A percentile compares a stretch with the other conserved stretches of the same genome.
These are phyloP conservation scores for Bromus sterilis DNA, from an alignment of 176 grass and related monocot genomes.

Conservation along the genomic window DNA sequence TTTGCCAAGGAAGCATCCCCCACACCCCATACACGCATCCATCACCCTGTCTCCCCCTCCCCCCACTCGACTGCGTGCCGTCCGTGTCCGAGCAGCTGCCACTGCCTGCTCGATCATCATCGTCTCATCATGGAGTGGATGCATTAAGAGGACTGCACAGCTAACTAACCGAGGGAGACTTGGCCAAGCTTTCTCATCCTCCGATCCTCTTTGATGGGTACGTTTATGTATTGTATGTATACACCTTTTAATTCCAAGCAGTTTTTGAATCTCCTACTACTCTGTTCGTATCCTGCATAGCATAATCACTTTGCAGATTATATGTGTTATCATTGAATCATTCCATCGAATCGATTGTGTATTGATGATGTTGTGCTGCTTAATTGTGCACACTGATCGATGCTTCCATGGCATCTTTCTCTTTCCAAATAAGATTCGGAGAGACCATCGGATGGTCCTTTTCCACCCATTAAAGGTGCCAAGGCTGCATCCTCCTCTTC, in stretches of 20 bases:
- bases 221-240: not conserved
- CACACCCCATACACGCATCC: not conserved
- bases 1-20: not conserved
- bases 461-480: not conserved
- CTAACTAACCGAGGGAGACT: not conserved
- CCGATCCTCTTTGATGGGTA: conserved; percentile 27
- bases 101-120: not conserved
- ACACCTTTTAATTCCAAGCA: not conserved
- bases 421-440: not conserved
- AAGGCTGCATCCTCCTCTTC: not conserved
- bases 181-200: not conserved
- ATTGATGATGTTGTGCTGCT: too few relatives aligned
- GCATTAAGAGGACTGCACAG: not conserved
- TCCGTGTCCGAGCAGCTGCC: conserved; percentile 10
- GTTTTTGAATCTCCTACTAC: too few relatives aligned
- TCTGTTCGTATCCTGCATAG: too few relatives aligned
- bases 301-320: too few relatives aligned
- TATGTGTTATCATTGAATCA: too few relatives aligned
- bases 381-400: too few relatives aligned
- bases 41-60: conserved; percentile 6
- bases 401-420: not conserved
- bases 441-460: not conserved
- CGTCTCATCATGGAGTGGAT: not conserved
- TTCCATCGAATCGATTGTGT: too few relatives aligned
- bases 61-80: not conserved